Evolutionary conservation across 306 rosid genomes (phyloP).

Genomic region (Oxytropis ochrocephala): DNA sequence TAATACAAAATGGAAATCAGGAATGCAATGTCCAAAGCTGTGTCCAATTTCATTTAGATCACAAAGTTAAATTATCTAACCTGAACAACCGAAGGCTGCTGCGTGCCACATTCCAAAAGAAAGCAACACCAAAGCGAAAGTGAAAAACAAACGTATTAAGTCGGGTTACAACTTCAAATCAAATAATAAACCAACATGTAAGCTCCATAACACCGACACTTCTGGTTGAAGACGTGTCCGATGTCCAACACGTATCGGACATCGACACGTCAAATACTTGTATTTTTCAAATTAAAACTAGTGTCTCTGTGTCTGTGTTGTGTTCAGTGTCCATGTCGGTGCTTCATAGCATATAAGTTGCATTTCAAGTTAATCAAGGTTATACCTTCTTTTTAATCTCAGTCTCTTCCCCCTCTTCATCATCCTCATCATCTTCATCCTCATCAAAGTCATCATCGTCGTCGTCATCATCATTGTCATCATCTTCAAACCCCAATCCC

Average conservation of each 20-base stretch:
- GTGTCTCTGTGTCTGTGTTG: too few relatives aligned
- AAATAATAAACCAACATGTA: not conserved
- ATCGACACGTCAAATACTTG: too few relatives aligned
- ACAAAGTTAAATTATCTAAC: slow-evolving; percentile 19
- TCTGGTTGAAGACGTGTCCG: too few relatives aligned
- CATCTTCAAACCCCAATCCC: slow-evolving; percentile 50
- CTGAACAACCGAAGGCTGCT: slow-evolving; percentile 48
- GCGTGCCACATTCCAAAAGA: not conserved
- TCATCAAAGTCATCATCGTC: slow-evolving; percentile 48
- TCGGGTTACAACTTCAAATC: not conserved
- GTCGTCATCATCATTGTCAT: slow-evolving; percentile 57
- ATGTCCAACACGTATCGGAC: too few relatives aligned
- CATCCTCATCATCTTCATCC: slow-evolving; percentile 38
- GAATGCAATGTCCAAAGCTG: not conserved
- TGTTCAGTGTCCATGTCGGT: too few relatives aligned
- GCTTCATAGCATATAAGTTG: too few relatives aligned
- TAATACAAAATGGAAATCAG: not conserved
- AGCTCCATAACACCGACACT: not conserved
- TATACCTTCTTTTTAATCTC: slow-evolving; percentile 58
- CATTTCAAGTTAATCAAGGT: too few relatives aligned
- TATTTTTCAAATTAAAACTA: too few relatives aligned
- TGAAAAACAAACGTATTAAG: not conserved
- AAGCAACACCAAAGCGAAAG: not conserved
- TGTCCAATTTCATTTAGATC: not conserved
- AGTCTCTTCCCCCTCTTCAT: slow-evolving; percentile 40